Evolutionary conservation across 768 basidiomycete genomes (phyloP).

Genomic region (Lyophyllum semitale): DNA sequence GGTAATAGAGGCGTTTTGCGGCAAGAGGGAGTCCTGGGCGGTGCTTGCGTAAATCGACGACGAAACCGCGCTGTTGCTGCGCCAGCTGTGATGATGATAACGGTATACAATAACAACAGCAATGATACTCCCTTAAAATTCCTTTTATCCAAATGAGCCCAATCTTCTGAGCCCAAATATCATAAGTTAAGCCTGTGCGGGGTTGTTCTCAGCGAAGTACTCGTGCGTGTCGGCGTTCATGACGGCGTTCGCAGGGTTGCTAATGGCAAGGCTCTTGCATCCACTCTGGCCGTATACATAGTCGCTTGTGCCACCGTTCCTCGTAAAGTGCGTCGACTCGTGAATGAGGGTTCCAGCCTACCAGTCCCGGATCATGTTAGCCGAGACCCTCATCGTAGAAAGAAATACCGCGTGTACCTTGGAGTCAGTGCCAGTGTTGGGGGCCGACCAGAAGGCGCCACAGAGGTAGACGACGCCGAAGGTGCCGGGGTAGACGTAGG

Average conservation of each 20-base stretch:
- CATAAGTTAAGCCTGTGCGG: slow-evolving; percentile 5
- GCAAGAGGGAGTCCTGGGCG: too few relatives aligned
- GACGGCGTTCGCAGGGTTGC: slow-evolving; percentile 37
- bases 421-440: slow-evolving; percentile 50
- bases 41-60: too few relatives aligned
- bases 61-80: not conserved
- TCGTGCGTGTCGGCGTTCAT: slow-evolving; percentile 50
- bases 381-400: not conserved
- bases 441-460: slow-evolving; percentile 47
- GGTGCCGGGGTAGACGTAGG: slow-evolving; percentile 37
- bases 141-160: not conserved
- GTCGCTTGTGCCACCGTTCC: slow-evolving; percentile 45
- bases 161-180: not conserved
- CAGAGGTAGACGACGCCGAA: slow-evolving; percentile 48
- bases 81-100: not conserved
- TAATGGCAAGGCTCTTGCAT: slow-evolving; percentile 40
- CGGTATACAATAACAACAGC: not conserved
- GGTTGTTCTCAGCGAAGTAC: slow-evolving; percentile 50
- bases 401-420: slow-evolving; percentile 23
- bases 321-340: slow-evolving; percentile 48
- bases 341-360: slow-evolving; percentile 39
- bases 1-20: too few relatives aligned
- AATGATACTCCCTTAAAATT: not conserved
- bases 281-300: slow-evolving; percentile 45
- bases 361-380: not conserved